Evolutionary conservation across 1,139 yeast species (phyloP).

Genomic region (Nakaseomyces kungkrabaensis): DNA sequence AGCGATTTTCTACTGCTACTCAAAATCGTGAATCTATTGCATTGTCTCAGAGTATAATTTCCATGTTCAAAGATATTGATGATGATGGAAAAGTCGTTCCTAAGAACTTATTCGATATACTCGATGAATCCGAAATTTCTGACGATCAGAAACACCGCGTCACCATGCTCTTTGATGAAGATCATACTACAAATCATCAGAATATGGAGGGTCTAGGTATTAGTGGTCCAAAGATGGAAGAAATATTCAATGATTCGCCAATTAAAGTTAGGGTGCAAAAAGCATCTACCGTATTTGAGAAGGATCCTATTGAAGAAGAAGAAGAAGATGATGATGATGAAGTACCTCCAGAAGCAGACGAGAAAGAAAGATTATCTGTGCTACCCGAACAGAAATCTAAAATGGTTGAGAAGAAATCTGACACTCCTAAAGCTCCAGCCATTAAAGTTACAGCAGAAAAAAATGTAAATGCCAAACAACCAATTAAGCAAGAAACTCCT

Average conservation of each 20-base stretch:
- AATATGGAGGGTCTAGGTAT: background rate
- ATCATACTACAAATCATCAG: background rate
- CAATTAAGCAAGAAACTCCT: background rate
- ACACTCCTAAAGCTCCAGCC: background rate
- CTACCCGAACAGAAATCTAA: background rate
- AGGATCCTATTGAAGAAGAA: background rate
- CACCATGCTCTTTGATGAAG: conserved; percentile 28
- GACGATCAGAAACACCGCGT: conserved; percentile 15
- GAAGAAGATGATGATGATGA: conserved; percentile 2
- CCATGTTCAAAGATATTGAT: conserved; percentile 29
- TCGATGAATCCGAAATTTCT: background rate
- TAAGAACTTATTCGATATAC: background rate
- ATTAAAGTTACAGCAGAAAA: conserved; percentile 2
- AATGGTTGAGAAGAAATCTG: background rate
- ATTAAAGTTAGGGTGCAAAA: conserved; percentile 1
- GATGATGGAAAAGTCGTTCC: conserved; percentile 15
- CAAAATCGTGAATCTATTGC: conserved; percentile 8
- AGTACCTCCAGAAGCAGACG: background rate
- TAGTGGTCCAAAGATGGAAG: background rate
- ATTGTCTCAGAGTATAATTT: conserved; percentile 18
- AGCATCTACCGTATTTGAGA: conserved; percentile 1
- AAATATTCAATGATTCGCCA: background rate
- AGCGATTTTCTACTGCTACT: conserved; percentile 17
- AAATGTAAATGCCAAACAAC: background rate
- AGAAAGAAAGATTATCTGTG: background rate